A percentile compares a stretch with the other conserved stretches of the same genome.
Conservation (phyloP, 768 basidiomycete species). For the Gyrodon lividus region DNA sequence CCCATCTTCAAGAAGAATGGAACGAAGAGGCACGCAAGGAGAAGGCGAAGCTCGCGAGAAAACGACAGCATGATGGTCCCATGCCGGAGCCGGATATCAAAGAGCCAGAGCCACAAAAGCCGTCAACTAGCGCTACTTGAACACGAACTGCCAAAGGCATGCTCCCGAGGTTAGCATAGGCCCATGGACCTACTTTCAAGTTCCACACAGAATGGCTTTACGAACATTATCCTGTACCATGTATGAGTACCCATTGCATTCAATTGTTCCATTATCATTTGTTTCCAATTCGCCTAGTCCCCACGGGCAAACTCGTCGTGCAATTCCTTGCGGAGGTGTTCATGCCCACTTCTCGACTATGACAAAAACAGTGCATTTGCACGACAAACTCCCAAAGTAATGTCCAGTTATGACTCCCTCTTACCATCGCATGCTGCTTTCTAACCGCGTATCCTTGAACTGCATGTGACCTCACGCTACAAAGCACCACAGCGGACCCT, state of each 20-base stretch:
- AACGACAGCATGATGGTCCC: constrained; percentile 35
- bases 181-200: neutral
- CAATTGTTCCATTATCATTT: neutral
- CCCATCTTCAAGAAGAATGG: constrained; percentile 76
- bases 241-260: neutral
- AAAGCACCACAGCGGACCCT: constrained; percentile 19
- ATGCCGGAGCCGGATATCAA: neutral
- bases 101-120: constrained; percentile 15
- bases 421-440: constrained; percentile 46
- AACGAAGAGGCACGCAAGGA: constrained; percentile 44
- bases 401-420: constrained; percentile 37
- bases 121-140: constrained; percentile 9
- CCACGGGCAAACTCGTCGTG: neutral
- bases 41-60: constrained; percentile 41
- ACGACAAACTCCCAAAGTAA: neutral
- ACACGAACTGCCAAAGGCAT: neutral
- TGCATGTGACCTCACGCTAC: constrained; percentile 30
- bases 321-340: constrained; percentile 57
- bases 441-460: constrained; percentile 50
- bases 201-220: too few relatives aligned
- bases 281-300: neutral
- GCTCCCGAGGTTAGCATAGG: neutral
- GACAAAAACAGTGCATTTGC: constrained; percentile 41
- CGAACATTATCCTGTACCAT: neutral
- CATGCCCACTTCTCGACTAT: too few relatives aligned